Percentiles rank a stretch among this genome's conserved stretches.
Evolutionary conservation across 1,284 basidiomycete species (phyloP).

Genomic region (Ganoderma boninense): DNA sequence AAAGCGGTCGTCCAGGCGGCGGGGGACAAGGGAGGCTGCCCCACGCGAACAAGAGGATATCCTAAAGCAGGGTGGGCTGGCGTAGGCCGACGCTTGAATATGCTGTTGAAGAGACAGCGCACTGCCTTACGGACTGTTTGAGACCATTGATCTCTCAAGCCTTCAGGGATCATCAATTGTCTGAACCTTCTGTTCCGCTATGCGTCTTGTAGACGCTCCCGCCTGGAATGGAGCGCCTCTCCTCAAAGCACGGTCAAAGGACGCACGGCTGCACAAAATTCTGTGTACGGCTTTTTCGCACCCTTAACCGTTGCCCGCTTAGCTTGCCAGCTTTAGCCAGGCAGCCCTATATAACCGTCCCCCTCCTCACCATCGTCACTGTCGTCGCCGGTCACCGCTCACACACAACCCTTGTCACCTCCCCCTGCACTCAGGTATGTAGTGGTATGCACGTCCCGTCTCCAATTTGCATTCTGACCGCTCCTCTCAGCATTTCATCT

Average conservation of each 20-base stretch:
- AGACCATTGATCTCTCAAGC: neutral
- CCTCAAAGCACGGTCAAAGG: neutral
- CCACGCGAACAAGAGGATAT: constrained; percentile 51
- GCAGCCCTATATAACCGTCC: neutral
- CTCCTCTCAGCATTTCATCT: neutral
- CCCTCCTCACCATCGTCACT: neutral
- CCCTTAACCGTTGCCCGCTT: neutral
- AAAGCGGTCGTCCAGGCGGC: constrained; percentile 48
- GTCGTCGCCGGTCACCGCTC: neutral
- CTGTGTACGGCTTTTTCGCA: neutral
- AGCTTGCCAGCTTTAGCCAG: neutral
- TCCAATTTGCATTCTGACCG: neutral
- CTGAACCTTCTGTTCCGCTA: neutral
- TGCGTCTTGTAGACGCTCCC: neutral
- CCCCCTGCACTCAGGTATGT: neutral
- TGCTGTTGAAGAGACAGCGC: neutral
- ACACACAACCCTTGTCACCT: neutral
- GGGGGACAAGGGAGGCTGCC: constrained; percentile 27
- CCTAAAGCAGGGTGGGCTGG: constrained; percentile 49
- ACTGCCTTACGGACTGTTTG: neutral
- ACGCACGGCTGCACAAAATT: neutral
- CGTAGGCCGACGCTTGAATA: constrained; percentile 26
- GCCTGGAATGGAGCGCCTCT: neutral
- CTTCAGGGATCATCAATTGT: neutral
- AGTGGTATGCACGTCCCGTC: neutral